Evolutionary conservation across 1,139 yeast species (phyloP).

Genomic region (Suhomyces yuchorum): DNA sequence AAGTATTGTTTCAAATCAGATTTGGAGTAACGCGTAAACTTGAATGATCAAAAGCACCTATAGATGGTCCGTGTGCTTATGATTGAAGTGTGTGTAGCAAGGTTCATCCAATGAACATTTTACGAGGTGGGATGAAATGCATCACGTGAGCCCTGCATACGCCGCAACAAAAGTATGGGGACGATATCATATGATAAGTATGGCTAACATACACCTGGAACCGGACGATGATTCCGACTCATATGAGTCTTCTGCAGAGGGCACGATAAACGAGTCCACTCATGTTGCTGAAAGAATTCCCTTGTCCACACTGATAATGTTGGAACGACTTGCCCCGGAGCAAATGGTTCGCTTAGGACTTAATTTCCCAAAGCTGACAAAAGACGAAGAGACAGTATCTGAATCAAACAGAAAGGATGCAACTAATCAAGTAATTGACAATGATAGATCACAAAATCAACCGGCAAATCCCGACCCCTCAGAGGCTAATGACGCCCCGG

Average conservation of each 20-base stretch:
- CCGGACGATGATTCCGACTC: constrained; percentile 12
- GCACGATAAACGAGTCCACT: constrained; percentile 9
- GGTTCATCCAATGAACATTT: background rate
- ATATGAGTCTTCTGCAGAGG: constrained; percentile 3
- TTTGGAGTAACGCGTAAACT: background rate
- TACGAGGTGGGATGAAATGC: background rate
- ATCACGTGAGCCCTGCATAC: constrained; percentile 1
- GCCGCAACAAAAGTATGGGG: background rate
- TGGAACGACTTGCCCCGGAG: constrained; percentile 22
- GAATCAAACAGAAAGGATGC: background rate
- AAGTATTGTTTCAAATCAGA: background rate
- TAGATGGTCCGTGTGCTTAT: background rate
- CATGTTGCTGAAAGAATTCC: constrained; percentile 23
- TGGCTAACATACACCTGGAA: constrained; percentile 7
- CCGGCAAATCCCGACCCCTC: background rate
- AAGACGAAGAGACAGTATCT: background rate
- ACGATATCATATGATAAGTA: background rate
- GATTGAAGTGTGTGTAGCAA: background rate
- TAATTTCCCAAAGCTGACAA: constrained; percentile 12
- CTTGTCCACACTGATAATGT: constrained; percentile 27
- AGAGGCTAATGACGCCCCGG: background rate
- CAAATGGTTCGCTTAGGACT: constrained; percentile 17
- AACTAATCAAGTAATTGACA: too few species aligned
- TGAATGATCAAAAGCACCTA: background rate
- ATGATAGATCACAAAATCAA: background rate